These are phyloP conservation scores for Cicer yamashitae DNA, from an alignment of 306 rosid genomes.

Conservation along the genomic window DNA sequence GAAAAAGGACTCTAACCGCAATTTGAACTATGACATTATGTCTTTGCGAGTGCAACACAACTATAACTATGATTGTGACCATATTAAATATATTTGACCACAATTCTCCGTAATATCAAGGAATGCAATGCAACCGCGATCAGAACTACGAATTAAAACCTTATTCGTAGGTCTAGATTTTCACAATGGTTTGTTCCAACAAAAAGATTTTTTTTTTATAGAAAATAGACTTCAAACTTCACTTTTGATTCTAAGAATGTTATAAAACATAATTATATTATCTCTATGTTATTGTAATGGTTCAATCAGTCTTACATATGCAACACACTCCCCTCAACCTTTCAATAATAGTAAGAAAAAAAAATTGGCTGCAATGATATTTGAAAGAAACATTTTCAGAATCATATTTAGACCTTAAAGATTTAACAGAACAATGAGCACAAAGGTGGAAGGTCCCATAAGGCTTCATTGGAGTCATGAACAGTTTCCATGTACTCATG, in stretches of 20 bases:
- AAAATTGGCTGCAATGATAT: conserved; percentile 31
- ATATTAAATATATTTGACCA: background rate
- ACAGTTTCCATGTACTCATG: conserved; percentile 89
- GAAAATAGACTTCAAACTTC: conserved; percentile 27
- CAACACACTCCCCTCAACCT: conserved; percentile 38
- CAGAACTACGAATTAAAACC: background rate
- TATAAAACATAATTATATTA: conserved; percentile 23
- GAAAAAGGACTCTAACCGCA: background rate
- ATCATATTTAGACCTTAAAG: conserved; percentile 30
- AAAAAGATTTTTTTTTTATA: background rate
- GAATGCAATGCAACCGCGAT: background rate
- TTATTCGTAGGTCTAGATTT: conserved; percentile 27
- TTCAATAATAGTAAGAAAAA: background rate
- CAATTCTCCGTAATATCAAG: background rate
- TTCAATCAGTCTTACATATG: conserved; percentile 41
- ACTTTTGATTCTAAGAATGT: conserved; percentile 7
- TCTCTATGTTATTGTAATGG: conserved; percentile 40
- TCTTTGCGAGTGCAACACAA: background rate
- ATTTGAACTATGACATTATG: background rate
- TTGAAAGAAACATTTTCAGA: conserved; percentile 13
- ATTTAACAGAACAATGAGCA: conserved; percentile 70
- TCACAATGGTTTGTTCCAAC: background rate
- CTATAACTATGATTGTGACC: background rate
- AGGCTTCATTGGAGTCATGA: conserved; percentile 64
- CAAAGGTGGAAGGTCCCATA: conserved; percentile 92